Percentiles rank a stretch among this genome's conserved stretches.
Evolutionary conservation across 805 yeast genomes (phyloP).

Genomic region (Candida verbasci): DNA sequence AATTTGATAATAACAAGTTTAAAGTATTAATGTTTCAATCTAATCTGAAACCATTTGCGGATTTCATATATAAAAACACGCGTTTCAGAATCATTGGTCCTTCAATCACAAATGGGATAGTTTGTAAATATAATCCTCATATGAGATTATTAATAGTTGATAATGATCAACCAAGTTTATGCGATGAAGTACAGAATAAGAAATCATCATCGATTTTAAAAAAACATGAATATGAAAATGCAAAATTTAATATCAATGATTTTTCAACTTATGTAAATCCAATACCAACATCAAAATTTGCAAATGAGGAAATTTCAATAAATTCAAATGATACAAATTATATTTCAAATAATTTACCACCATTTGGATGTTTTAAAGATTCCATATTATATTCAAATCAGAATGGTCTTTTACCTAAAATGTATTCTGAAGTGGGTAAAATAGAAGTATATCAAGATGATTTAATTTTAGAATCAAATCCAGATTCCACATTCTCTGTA

Average conservation of each 20-base stretch:
- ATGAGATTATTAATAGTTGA: constrained; percentile 33
- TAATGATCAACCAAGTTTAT: constrained; percentile 28
- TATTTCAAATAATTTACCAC: constrained; percentile 27
- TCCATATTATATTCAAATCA: constrained; percentile 17
- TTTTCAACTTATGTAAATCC: constrained; percentile 25
- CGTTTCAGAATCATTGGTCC: constrained; percentile 37
- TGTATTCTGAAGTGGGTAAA: constrained; percentile 29
- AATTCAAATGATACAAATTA: constrained; percentile 4
- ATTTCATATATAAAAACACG: constrained; percentile 32
- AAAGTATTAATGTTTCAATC: constrained; percentile 30
- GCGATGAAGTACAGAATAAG: constrained; percentile 31
- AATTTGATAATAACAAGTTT: constrained; percentile 16
- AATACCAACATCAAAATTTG: constrained; percentile 17
- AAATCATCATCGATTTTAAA: constrained; percentile 21
- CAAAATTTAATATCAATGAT: constrained; percentile 7
- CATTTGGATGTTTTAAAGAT: constrained; percentile 34
- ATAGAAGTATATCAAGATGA: constrained; percentile 33
- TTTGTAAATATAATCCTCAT: constrained; percentile 26
- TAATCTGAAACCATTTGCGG: constrained; percentile 34
- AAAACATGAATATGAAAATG: constrained; percentile 5
- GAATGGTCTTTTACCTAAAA: constrained; percentile 26
- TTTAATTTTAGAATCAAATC: not conserved
- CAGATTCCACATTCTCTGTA: constrained; percentile 27
- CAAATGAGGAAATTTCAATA: constrained; percentile 2
- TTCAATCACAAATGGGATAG: constrained; percentile 24